Conservation (phyloP, 2,329 filamentous ascomycete genomes). For the Zalaria obscura region DNA sequence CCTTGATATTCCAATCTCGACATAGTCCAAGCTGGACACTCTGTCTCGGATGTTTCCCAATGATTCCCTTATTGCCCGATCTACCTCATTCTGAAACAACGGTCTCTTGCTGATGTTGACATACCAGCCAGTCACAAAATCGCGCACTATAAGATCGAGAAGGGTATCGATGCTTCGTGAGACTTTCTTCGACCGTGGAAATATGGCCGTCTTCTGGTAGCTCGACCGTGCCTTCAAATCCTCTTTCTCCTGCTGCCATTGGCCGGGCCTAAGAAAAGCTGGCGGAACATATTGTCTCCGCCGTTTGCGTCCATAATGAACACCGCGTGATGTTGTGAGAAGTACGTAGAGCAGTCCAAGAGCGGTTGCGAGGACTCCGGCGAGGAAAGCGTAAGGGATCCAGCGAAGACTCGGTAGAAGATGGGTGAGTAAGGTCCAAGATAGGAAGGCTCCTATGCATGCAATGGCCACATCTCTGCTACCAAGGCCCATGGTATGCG, state of each 20-base stretch:
- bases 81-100: constrained; percentile 74
- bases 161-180: constrained; percentile 69
- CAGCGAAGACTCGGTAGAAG: constrained; percentile 75
- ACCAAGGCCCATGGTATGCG: constrained; percentile 50
- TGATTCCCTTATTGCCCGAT: constrained; percentile 61
- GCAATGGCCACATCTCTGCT: constrained; percentile 58
- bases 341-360: constrained; percentile 44
- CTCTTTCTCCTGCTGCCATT: constrained; percentile 59
- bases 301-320: constrained; percentile 40
- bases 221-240: constrained; percentile 50
- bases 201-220: constrained; percentile 57
- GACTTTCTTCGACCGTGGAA: constrained; percentile 60
- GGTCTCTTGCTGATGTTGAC: constrained; percentile 67
- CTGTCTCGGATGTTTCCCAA: constrained; percentile 58
- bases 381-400: constrained; percentile 68
- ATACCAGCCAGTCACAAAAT: constrained; percentile 87
- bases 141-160: constrained; percentile 60
- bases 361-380: constrained; percentile 46
- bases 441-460: constrained; percentile 58
- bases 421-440: constrained; percentile 75
- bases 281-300: constrained; percentile 7
- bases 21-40: constrained; percentile 63
- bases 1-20: constrained; percentile 66
- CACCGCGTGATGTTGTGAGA: constrained; percentile 45
- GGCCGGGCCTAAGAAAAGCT: constrained; percentile 13